Conservation (phyloP, 1,139 yeast species). For the Hyphopichia buzzinii region DNA sequence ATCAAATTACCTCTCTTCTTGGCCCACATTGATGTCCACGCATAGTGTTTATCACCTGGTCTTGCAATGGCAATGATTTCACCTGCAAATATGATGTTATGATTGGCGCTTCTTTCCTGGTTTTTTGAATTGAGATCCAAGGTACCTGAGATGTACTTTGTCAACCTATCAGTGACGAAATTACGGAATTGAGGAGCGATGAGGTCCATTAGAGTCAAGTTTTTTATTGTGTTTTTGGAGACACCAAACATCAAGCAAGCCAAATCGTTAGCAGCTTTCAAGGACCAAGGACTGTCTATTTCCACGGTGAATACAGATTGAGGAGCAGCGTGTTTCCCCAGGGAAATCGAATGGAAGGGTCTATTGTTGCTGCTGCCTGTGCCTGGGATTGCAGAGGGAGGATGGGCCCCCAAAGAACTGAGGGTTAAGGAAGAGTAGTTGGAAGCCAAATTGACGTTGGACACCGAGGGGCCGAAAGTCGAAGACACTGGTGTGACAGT, state of each 20-base stretch:
- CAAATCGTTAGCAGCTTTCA: constrained; percentile 83
- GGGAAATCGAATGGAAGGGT: constrained; percentile 60
- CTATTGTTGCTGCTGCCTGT: constrained; percentile 22
- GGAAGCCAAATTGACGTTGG: not conserved
- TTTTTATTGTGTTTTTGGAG: constrained; percentile 59
- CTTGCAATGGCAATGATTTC: constrained; percentile 57
- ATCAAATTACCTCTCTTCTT: constrained; percentile 68
- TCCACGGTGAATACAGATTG: constrained; percentile 85
- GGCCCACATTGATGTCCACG: constrained; percentile 89
- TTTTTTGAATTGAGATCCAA: constrained; percentile 16
- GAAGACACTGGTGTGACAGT: constrained; percentile 4
- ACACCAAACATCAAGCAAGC: constrained; percentile 89
- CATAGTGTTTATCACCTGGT: constrained; percentile 49
- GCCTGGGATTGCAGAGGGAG: constrained; percentile 7
- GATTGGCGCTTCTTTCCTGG: constrained; percentile 12
- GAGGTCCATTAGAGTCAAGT: constrained; percentile 69
- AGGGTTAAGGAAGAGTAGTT: constrained; percentile 15
- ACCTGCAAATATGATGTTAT: constrained; percentile 46
- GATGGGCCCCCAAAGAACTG: constrained; percentile 13
- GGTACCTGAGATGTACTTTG: constrained; percentile 34
- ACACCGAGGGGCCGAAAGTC: not conserved
- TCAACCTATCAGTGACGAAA: constrained; percentile 58
- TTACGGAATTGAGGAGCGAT: constrained; percentile 72
- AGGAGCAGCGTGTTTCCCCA: constrained; percentile 66
- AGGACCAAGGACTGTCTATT: constrained; percentile 71